Base-by-base conservation (phyloP, 1,284 basidiomycete species). In the Cryptococcus neoformans region DNA sequence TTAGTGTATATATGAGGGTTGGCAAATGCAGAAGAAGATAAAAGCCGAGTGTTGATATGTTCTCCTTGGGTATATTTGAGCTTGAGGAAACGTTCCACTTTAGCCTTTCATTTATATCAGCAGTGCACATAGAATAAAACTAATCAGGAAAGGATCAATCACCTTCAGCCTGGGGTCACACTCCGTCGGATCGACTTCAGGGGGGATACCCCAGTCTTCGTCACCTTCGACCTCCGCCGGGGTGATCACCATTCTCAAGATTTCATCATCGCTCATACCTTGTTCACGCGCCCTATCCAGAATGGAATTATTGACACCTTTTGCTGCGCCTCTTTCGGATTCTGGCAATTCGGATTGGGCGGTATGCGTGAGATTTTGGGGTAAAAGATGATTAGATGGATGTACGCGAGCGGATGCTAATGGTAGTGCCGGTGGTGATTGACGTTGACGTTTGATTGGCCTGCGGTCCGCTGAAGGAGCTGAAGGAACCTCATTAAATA, bases 1-100 rank as follows among this genome's bases (percentile, higher is more conserved):
- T 93, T 91, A 3, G 89, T 82, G 74, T 95, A 95, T 10, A 98
- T 84, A 72, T 96, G 90, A 0, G 95, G 95, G 69, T 99, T 98
- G 36, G 91, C 87, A 77, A 97, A 98, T 0, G 90, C 85, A 34
- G 90, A 87, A 63, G 89, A 92, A 7, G 85, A 83, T 84, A 94
- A 88, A 40, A 99, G 83, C 0, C 89, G 89, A 72, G 92, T 90
- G 74, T 98, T 98, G 80, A 96, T 97, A 72, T 96, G 93, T 62
- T 87, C 87, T 0, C 78, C 80, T n/a, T 88, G 84, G 55, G 84
- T 82, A 61, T 86, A 79, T 74, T 92, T 95, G 56, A 92, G 83
- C 5, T 79, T 72, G 57, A 85, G 83, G 68, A 89, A 98, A 58
- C 87, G 86, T 0, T 83, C 77, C 14, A 93, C 82, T 74, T 94